Base-by-base conservation (phyloP, 352 stramenopile species). In the Phytophthora foliorum region DNA sequence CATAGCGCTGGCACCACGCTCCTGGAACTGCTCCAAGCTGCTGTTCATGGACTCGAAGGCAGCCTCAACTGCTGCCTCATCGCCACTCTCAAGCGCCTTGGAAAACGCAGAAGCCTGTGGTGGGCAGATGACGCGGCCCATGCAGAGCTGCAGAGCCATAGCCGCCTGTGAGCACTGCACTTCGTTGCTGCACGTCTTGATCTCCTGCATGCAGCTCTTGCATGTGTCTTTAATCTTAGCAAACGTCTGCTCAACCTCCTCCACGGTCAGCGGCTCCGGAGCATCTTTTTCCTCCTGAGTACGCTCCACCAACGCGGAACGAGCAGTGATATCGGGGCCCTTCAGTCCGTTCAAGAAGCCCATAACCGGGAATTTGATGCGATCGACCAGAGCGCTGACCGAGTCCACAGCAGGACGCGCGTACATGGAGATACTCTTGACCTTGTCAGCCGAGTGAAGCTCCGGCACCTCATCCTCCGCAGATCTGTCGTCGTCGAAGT, bases 401-500 rank as follows among this genome's bases (percentile, higher is more conserved):
- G 84, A 93, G 63, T 97, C 90, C 32, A 97, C 69, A 22, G 90
- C 90, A 31, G 89, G 90, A 31, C 90, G 86, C 39, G 88, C 88
- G 63, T 95, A 93, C 86, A 97, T 94, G 38, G 85, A 92, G 63
- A 97, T 96, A 51, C 83, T 94, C 78, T 95, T 94, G 72, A 96
- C 87, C 69, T 88, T 95, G 55, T 80, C 72, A 13, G 80, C 70
- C 29, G 89, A 94, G 74, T 97, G 87, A n/a, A 97, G 69, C 63
- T 93, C 87, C 3, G 89, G 88, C 38, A 96, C 84, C 58, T 89
- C 55, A 71, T 97, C 89, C 56, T 94, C 69, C 6, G 55, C 80
- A 2, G 82, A 75, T 68, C 94, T 96, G 5, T 94, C 74, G 64
- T 97, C 91, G 72, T 98, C 90, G 63, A 96, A 97, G 82, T 99